Base-by-base conservation (phyloP, 768 basidiomycete species). In the Termitomyces sp. region DNA sequence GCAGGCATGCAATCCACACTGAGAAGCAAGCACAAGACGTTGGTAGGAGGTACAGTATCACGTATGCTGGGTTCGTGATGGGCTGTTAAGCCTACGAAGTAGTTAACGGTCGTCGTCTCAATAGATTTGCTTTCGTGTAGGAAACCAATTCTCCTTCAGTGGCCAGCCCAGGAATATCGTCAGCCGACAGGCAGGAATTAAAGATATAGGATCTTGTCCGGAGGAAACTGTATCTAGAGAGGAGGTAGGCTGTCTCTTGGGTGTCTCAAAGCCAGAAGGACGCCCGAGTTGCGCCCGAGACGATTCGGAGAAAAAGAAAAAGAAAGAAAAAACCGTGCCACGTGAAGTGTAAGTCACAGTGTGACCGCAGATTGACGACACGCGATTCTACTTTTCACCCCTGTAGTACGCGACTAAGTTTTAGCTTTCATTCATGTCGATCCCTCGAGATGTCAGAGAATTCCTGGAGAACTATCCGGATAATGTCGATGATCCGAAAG, bases 401-500 rank as follows among this genome's bases (percentile, higher is more conserved):
- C 25, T 7, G n/a, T 37, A 45, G 27, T 32, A 34, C 54, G 29
- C 44, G 41, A 50, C 34, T 29, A 31, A 44, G 21, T 50, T 48
- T 23, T 31, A 11, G 27, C 49, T 45, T 35, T 7, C 34, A 31
- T 14, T 32, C 43, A 79, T 78, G 76, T 67, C 76, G 17, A 67
- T 85, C 47, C 85, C 85, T 31, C 66, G 69, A 63, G 85, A 85
- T 63, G 73, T 87, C 16, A 77, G 76, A 63, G 78, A 79, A 47
- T 88, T 87, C 63, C 69, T 86, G 35, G 76, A 80, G 25, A 73
- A 69, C 16, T 88, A 88, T 63, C 82, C 83, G 12, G 68, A 66
- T 47, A 63, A 66, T 14, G 61, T 58, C 6, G 77, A 85, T 60
- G 74, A 84, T 57, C 51, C 61, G 10, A 57, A 63, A 17, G 64